phyloP scores from a whole-genome alignment of 2,329 filamentous ascomycete genomes.

The Aspergillus hortae region DNA sequence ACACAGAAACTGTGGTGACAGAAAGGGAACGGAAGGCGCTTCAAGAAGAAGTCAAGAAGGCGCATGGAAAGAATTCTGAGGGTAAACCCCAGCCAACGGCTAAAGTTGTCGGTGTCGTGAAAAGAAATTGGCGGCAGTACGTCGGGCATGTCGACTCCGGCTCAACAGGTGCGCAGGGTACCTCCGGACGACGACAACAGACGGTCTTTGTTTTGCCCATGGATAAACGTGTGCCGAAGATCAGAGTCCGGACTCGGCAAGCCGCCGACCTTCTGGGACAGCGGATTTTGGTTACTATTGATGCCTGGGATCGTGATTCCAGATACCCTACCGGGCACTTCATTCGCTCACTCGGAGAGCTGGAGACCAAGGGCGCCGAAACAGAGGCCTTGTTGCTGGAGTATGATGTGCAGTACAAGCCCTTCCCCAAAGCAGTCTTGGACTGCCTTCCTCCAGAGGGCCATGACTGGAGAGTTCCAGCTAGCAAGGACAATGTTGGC shows the following conservation, averaged over 20 bases:
- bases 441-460: constrained; percentile 90
- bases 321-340: constrained; percentile 92
- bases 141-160: constrained; percentile 91
- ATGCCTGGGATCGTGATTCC: constrained; percentile 91
- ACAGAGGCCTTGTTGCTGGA: constrained; percentile 92
- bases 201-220: constrained; percentile 94
- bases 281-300: constrained; percentile 86
- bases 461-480: constrained; percentile 88
- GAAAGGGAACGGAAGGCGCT: constrained; percentile 81
- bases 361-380: constrained; percentile 96
- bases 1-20: constrained; percentile 72
- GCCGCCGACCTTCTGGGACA: constrained; percentile 85
- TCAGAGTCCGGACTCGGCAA: constrained; percentile 86
- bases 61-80: constrained; percentile 72
- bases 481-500: constrained; percentile 72
- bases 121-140: constrained; percentile 96
- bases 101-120: constrained; percentile 84
- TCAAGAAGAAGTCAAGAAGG: constrained; percentile 85
- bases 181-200: constrained; percentile 79
- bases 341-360: constrained; percentile 83
- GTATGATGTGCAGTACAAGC: constrained; percentile 95
- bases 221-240: constrained; percentile 97
- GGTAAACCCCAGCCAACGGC: constrained; percentile 84
- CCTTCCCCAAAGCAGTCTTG: constrained; percentile 91
- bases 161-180: constrained; percentile 69